phyloP scores from a whole-genome alignment of 1,284 basidiomycete species.

The Puccinia novopanici region DNA sequence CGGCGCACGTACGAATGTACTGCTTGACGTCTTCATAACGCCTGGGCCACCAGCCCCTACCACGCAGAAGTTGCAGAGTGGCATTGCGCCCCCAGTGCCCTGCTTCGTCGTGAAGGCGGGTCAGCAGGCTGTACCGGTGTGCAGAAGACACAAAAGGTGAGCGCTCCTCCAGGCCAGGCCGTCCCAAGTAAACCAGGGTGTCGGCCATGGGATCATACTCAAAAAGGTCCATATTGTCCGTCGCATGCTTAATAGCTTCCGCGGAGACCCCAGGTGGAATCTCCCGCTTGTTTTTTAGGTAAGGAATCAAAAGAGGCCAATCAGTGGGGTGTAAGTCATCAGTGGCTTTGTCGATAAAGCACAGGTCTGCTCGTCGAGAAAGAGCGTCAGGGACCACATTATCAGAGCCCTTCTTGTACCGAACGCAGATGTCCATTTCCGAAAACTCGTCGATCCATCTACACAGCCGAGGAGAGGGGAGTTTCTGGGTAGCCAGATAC shows the following conservation, averaged over 20 bases:
- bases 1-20: no score
- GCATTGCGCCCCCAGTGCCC: not conserved
- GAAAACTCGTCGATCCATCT: not conserved
- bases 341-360: no score
- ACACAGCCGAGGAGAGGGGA: not conserved
- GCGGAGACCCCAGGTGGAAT: not conserved
- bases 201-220: not conserved
- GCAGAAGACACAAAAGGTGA: not conserved
- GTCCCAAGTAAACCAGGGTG: not conserved
- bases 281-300: not conserved
- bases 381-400: conserved; percentile 6
- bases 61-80: not conserved
- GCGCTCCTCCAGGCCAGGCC: no score
- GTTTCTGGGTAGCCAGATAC: not conserved
- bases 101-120: not conserved
- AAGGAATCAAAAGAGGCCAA: conserved; percentile 5
- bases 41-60: no score
- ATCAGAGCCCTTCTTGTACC: no score
- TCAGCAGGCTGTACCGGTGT: not conserved
- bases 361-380: not conserved
- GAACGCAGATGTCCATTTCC: not conserved
- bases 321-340: not conserved
- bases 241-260: not conserved
- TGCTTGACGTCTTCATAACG: no score
- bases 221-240: not conserved